Evolutionary conservation across 1,284 basidiomycete species (phyloP).

Genomic region (Somion occarium): DNA sequence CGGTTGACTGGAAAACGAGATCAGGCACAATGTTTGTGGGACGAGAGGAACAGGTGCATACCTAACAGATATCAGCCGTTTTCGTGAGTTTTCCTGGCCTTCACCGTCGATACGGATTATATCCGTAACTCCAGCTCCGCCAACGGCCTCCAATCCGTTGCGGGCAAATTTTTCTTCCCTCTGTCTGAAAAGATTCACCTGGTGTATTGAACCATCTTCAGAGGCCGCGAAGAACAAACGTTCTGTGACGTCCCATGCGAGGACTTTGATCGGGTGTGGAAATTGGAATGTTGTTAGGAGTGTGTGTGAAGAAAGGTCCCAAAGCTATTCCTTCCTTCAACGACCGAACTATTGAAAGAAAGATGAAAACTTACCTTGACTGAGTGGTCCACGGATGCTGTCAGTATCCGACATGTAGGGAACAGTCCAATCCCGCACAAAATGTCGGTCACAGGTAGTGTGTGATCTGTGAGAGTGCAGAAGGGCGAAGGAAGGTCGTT

Average conservation of each 20-base stretch:
- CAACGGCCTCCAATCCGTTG: constrained; percentile 61
- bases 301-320: constrained; percentile 75
- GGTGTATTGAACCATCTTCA: constrained; percentile 66
- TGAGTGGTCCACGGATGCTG: constrained; percentile 85
- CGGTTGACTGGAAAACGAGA: constrained; percentile 38
- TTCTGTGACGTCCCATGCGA: constrained; percentile 83
- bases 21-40: constrained; percentile 1
- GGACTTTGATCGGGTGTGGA: constrained; percentile 61
- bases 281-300: constrained; percentile 86
- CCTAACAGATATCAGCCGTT: constrained; percentile 62
- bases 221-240: constrained; percentile 85
- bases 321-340: constrained; percentile 46
- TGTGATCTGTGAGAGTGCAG: constrained; percentile 86
- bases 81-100: constrained; percentile 35
- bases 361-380: constrained; percentile 65
- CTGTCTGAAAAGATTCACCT: constrained; percentile 76
- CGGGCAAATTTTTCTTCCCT: constrained; percentile 43
- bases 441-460: constrained; percentile 83
- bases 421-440: constrained; percentile 75
- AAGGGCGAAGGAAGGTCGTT: constrained; percentile 73
- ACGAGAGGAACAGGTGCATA: constrained; percentile 26
- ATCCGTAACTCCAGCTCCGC: constrained; percentile 69
- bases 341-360: constrained; percentile 7
- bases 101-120: constrained; percentile 60
- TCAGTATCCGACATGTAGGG: constrained; percentile 74